Percentiles rank a stretch among this genome's conserved stretches.
Evolutionary conservation across 345 rosid species (phyloP).

Genomic region (Bruguiera parviflora): DNA sequence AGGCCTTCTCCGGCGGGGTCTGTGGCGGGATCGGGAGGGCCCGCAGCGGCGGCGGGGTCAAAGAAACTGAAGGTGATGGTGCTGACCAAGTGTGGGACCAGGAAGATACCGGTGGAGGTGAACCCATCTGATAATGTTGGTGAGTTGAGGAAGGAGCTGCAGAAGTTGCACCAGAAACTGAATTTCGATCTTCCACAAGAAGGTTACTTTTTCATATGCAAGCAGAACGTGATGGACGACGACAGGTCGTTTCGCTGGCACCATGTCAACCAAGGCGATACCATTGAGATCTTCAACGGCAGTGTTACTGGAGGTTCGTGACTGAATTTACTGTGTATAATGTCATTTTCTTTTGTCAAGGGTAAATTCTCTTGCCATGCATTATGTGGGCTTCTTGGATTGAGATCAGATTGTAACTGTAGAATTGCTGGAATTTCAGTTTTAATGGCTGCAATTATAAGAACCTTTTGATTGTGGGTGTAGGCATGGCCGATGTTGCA

Average conservation of each 20-base stretch:
- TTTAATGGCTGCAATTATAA: too few species aligned
- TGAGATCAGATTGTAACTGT: too few species aligned
- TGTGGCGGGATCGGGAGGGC: conserved; percentile 15
- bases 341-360: too few species aligned
- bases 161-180: conserved; percentile 51
- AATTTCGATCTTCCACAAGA: conserved; percentile 60
- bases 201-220: conserved; percentile 69
- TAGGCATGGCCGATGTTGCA: too few species aligned
- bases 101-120: conserved; percentile 62
- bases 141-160: conserved; percentile 62
- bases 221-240: conserved; percentile 79
- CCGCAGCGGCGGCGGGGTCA: not conserved
- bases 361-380: too few species aligned
- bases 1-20: conserved; percentile 32
- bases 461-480: too few species aligned
- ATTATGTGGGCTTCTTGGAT: too few species aligned
- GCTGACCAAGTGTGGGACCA: conserved; percentile 50
- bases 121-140: conserved; percentile 59
- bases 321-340: not conserved
- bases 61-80: conserved; percentile 67
- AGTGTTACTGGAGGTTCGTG: conserved; percentile 26
- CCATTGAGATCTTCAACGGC: conserved; percentile 55
- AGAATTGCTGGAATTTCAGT: too few species aligned
- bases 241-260: conserved; percentile 79
- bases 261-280: conserved; percentile 55